phyloP scores from a whole-genome alignment of 2,329 filamentous ascomycete species.

The Blumeria hordei region DNA sequence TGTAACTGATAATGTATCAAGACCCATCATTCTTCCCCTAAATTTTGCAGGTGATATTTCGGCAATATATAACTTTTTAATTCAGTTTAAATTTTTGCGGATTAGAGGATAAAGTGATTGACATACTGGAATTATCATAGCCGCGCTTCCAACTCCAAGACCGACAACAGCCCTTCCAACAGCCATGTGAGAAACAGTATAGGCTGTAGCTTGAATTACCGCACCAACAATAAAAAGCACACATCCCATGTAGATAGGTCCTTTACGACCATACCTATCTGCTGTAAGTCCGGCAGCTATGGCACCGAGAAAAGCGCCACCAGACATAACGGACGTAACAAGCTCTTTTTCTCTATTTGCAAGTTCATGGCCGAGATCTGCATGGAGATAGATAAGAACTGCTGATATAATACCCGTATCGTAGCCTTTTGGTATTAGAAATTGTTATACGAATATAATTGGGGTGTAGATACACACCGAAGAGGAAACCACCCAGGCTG shows the following conservation, averaged over 20 bases:
- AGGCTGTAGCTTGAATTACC: constrained; percentile 37
- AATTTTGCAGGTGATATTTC: constrained; percentile 40
- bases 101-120: no score
- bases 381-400: constrained; percentile 19
- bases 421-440: constrained; percentile 17
- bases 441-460: neutral
- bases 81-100: neutral
- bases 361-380: constrained; percentile 18
- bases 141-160: constrained; percentile 42
- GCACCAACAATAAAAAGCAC: constrained; percentile 41
- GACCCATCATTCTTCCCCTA: constrained; percentile 40
- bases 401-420: constrained; percentile 23
- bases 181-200: constrained; percentile 40
- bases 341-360: constrained; percentile 24
- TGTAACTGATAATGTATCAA: constrained; percentile 43
- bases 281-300: constrained; percentile 33
- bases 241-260: constrained; percentile 40
- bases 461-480: constrained; percentile 20
- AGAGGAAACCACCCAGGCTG: constrained; percentile 38
- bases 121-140: constrained; percentile 28
- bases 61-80: constrained; percentile 33
- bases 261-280: constrained; percentile 35
- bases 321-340: constrained; percentile 26
- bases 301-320: constrained; percentile 33
- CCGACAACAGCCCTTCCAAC: constrained; percentile 44